phyloP scores from a whole-genome alignment of 2,329 filamentous ascomycete species.

The Periconia macrospinosa region DNA sequence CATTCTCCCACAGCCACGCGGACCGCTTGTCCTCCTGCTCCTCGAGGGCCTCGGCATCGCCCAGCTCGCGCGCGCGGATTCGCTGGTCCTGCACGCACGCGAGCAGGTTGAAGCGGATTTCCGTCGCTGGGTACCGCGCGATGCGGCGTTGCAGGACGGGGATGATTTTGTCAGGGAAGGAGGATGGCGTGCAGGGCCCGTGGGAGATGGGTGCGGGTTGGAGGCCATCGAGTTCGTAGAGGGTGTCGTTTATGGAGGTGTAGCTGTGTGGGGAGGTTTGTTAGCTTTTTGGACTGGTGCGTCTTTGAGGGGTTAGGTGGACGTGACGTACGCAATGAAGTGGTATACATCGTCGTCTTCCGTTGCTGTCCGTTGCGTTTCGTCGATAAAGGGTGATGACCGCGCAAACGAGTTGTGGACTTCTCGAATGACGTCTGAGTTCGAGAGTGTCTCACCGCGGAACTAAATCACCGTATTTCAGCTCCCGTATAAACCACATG shows the following conservation, averaged over 20 bases:
- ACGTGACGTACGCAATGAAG: conserved; percentile 70
- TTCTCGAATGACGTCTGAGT: conserved; percentile 60
- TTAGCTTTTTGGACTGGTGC: conserved; percentile 5
- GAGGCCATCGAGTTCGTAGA: conserved; percentile 95
- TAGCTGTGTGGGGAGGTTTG: conserved; percentile 53
- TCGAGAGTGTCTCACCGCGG: conserved; percentile 70
- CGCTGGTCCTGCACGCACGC: conserved; percentile 87
- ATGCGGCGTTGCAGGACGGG: conserved; percentile 85
- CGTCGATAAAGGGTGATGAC: conserved; percentile 88
- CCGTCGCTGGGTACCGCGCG: conserved; percentile 77
- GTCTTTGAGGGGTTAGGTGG: background rate
- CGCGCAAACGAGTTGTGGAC: conserved; percentile 91
- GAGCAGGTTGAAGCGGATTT: conserved; percentile 95
- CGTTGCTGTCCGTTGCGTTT: conserved; percentile 73
- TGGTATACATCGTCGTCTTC: conserved; percentile 91
- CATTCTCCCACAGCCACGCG: conserved; percentile 95
- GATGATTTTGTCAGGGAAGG: conserved; percentile 80
- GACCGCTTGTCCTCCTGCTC: conserved; percentile 81
- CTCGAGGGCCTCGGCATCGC: conserved; percentile 76
- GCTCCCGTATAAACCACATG: background rate
- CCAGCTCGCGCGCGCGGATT: conserved; percentile 74
- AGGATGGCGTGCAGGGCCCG: conserved; percentile 68
- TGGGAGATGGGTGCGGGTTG: conserved; percentile 92
- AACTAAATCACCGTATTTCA: conserved; percentile 49
- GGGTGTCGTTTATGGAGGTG: conserved; percentile 72